Percentiles rank a stretch among this genome's conserved stretches.
Evolutionary conservation across 164 flowering plant species (phyloP).

Genomic region (Umbilicus rupestris): DNA sequence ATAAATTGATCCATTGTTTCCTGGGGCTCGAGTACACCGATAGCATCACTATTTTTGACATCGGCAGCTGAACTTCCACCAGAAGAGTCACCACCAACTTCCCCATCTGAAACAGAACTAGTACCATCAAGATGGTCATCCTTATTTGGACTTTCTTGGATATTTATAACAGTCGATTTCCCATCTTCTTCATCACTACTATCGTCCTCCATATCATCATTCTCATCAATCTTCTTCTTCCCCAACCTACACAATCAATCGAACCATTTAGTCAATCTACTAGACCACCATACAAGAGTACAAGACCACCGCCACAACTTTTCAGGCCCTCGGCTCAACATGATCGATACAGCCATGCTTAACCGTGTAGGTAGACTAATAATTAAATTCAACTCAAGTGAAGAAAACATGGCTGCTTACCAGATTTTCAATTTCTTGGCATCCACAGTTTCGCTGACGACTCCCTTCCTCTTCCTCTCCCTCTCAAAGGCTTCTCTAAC

Average conservation of each 20-base stretch:
- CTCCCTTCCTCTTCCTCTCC: constrained; percentile 38
- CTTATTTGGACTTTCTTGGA: constrained; percentile 33
- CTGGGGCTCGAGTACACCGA: constrained; percentile 13
- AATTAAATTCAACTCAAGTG: background rate
- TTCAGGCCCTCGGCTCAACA: too few relatives aligned
- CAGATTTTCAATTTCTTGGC: constrained; percentile 67
- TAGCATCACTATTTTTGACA: constrained; percentile 11
- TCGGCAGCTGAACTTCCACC: constrained; percentile 18
- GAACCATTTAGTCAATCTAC: constrained; percentile 1
- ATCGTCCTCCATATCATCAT: constrained; percentile 43
- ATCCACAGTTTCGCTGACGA: constrained; percentile 15
- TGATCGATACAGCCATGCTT: too few relatives aligned
- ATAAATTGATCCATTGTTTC: constrained; percentile 1
- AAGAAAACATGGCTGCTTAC: constrained; percentile 24
- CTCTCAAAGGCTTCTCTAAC: constrained; percentile 39
- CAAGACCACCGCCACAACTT: background rate
- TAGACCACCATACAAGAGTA: background rate
- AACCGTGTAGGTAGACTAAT: too few relatives aligned
- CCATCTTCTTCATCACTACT: constrained; percentile 36
- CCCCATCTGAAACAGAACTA: constrained; percentile 35
- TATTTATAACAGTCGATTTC: constrained; percentile 45
- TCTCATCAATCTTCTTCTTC: constrained; percentile 49
- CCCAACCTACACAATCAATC: constrained; percentile 41
- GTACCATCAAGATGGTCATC: constrained; percentile 38
- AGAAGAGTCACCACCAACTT: constrained; percentile 26